These are phyloP conservation scores for Malbranchea zuffiana DNA, from an alignment of 2,329 filamentous ascomycete species.

Conservation along the genomic window DNA sequence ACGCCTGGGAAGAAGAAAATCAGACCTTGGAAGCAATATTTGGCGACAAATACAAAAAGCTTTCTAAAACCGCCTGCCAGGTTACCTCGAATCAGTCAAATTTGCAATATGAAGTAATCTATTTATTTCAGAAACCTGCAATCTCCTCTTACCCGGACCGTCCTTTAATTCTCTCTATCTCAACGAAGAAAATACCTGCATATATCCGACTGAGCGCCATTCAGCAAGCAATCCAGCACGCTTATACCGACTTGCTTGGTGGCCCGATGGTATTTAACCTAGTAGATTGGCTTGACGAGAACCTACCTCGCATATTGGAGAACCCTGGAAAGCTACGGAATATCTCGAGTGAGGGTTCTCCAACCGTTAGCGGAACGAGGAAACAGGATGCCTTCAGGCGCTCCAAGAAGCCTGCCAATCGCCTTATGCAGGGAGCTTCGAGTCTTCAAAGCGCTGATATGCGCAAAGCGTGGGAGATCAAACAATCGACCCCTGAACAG, in stretches of 20 bases:
- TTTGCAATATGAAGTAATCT: slow-evolving; percentile 35
- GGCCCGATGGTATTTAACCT: slow-evolving; percentile 88
- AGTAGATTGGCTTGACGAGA: slow-evolving; percentile 81
- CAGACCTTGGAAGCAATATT: slow-evolving; percentile 76
- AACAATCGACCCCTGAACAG: slow-evolving; percentile 54
- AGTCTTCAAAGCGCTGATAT: slow-evolving; percentile 48
- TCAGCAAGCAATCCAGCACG: slow-evolving; percentile 61
- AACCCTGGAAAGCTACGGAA: slow-evolving; percentile 74
- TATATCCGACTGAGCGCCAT: slow-evolving; percentile 88
- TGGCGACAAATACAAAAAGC: slow-evolving; percentile 56
- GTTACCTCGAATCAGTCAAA: slow-evolving; percentile 50
- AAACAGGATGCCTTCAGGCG: slow-evolving; percentile 13
- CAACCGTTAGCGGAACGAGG: slow-evolving; percentile 46
- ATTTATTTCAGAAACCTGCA: slow-evolving; percentile 61
- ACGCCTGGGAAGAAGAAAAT: slow-evolving; percentile 78
- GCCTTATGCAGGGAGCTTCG: slow-evolving; percentile 55
- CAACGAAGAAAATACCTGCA: slow-evolving; percentile 61
- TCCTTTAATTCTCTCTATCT: slow-evolving; percentile 58
- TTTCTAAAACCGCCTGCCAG: slow-evolving; percentile 55
- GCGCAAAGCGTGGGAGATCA: slow-evolving; percentile 53
- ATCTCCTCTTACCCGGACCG: slow-evolving; percentile 55
- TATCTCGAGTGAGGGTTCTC: slow-evolving; percentile 61
- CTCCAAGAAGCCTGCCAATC: slow-evolving; percentile 40
- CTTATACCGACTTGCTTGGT: slow-evolving; percentile 59
- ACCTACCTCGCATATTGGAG: slow-evolving; percentile 71